Percentiles rank a stretch among this genome's conserved stretches.
Conservation (phyloP, 2,329 filamentous ascomycete species). For the Botrytis hyacinthi region DNA sequence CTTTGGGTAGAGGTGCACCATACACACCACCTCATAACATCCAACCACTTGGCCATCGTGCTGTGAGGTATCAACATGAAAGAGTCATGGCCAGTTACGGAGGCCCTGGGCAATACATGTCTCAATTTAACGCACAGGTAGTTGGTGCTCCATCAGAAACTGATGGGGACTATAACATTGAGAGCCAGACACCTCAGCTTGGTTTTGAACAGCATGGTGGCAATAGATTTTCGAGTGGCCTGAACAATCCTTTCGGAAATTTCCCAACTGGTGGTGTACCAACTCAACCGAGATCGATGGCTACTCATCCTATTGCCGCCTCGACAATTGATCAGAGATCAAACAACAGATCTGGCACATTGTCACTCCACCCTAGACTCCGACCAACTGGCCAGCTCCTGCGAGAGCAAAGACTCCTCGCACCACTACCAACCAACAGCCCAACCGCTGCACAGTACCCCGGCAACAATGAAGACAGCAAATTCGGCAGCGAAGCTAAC, state of each 20-base stretch:
- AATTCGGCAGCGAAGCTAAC: accelerated
- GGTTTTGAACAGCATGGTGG: too few species aligned
- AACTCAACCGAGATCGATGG: too few species aligned
- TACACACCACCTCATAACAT: accelerated
- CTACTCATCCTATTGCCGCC: too few species aligned
- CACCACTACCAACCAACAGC: accelerated
- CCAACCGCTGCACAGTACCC: neutral
- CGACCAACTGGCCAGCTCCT: neutral
- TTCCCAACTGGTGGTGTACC: too few species aligned
- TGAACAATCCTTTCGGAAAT: too few species aligned
- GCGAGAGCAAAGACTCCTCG: neutral
- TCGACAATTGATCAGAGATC: neutral
- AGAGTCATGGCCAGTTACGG: neutral
- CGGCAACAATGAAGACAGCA: accelerated
- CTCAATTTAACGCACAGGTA: neutral
- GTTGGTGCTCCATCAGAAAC: accelerated
- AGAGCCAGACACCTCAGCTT: too few species aligned
- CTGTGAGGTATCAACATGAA: accelerated
- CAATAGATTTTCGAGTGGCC: too few species aligned
- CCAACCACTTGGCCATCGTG: neutral
- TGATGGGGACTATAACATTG: neutral
- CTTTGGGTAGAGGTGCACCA: accelerated
- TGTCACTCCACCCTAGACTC: accelerated
- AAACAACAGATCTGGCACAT: accelerated
- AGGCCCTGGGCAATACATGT: neutral